Evolutionary conservation across 768 basidiomycete species (phyloP), one percentile per base, ranked within the genome.

Genomic region (Strobilomyces echinocephalus): DNA sequence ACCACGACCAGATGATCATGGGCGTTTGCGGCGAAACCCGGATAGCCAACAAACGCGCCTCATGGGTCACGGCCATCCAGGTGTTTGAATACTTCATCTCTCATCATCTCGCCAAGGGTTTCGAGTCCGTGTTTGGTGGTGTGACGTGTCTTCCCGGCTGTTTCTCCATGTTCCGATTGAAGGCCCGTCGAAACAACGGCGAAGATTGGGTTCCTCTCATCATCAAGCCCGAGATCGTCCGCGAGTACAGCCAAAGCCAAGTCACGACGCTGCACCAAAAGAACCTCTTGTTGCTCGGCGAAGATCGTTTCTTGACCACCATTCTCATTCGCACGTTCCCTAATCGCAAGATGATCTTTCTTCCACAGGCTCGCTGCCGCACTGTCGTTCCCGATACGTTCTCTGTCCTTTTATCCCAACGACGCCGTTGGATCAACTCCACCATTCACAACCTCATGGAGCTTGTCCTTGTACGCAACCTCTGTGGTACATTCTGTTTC

Each of bases 401-500:
- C 73, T 76, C 80, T 24, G 81, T 98, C 26, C 80, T 99, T 42
- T 82, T 99, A 18, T 98, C 97, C 1, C 97, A 99, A 68, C 91
- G 97, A 31, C 86, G 97, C 18, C 87, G 97, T 52, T 99, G 97
- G 97, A 98, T 99, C 75, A 98, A 98, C 72, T 97, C 95, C 15
- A 98, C 97, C 0, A 91, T 99, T 47, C 97, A 98, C 76, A 98
- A 99, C 69, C 83, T 99, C 47, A 97, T 98, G 94, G 97, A 99
- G 70, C 87, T 99, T 36, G 91, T 97, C 34, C 84, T 91, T 56
- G 97, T 99, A 38, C 91, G 90, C 60, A 93, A 99, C 67, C 80
- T 97, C 15, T 98, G 97, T 71, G 97, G 97, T 34, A 98, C 95
- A 30, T 99, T 99, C 73, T 99, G 97, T 77, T 97, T 98, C 75